These are phyloP conservation scores for Amanita thiersii DNA, from an alignment of 768 basidiomycete species.

Conservation along the genomic window DNA sequence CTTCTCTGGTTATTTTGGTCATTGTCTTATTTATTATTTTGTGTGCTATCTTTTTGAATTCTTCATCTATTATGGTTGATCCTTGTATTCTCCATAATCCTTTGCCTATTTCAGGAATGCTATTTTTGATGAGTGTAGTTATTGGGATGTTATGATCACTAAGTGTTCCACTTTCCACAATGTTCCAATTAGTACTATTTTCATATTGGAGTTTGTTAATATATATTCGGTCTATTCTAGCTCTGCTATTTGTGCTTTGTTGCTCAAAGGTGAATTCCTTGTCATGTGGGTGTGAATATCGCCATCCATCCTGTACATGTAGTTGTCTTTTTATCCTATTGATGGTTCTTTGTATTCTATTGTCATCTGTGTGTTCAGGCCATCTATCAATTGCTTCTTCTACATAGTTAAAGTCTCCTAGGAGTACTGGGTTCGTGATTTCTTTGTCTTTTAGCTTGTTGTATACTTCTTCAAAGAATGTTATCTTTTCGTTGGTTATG, in stretches of 20 bases:
- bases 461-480: conserved; percentile 20
- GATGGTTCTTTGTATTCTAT: conserved; percentile 10
- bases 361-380: conserved; percentile 17
- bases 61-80: conserved; percentile 15
- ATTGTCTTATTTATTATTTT: conserved; percentile 1
- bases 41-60: conserved; percentile 3
- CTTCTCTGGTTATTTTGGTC: background rate
- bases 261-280: conserved; percentile 20
- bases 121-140: conserved; percentile 13
- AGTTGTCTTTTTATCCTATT: conserved; percentile 12
- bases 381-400: conserved; percentile 29
- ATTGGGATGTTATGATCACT: conserved; percentile 25
- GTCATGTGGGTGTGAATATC: conserved; percentile 14
- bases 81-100: conserved; percentile 23
- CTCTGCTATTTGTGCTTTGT: conserved; percentile 12
- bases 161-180: conserved; percentile 12
- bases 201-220: conserved; percentile 9
- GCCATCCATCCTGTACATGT: conserved; percentile 23
- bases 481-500: conserved; percentile 14
- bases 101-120: conserved; percentile 19
- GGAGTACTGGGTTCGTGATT: conserved; percentile 19
- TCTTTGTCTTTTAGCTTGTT: conserved; percentile 5
- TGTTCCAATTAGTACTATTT: conserved; percentile 18
- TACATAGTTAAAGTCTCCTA: conserved; percentile 34
- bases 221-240: conserved; percentile 30